phyloP scores from a whole-genome alignment of 2,329 filamentous ascomycete genomes.

The Hypoxylon sp. region DNA sequence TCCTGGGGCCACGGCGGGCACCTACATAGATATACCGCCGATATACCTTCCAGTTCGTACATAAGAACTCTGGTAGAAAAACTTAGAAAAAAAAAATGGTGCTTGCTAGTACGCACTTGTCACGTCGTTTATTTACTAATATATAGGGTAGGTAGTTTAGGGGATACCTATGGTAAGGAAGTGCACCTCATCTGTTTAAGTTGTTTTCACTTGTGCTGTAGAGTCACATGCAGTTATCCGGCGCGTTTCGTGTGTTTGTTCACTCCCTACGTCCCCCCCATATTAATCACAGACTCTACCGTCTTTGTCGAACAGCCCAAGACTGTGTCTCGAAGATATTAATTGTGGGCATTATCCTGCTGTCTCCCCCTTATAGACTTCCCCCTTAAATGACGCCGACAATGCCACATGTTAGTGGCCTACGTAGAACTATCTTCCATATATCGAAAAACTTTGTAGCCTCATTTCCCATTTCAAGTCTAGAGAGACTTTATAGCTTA shows the following conservation, averaged over 20 bases:
- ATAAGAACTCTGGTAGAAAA: too few relatives aligned
- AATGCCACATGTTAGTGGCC: background rate
- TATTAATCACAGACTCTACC: background rate
- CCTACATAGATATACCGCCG: too few relatives aligned
- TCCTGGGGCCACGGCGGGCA: too few relatives aligned
- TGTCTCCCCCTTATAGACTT: background rate
- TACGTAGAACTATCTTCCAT: background rate
- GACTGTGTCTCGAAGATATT: background rate
- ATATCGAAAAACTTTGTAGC: background rate
- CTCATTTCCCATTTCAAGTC: too few relatives aligned
- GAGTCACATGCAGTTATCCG: slow-evolving; percentile 20
- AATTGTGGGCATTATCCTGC: background rate
- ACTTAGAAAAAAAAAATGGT: too few relatives aligned
- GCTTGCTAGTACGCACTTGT: too few relatives aligned
- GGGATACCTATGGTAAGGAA: background rate
- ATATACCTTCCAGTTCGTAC: too few relatives aligned
- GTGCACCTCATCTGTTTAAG: background rate
- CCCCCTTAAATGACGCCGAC: background rate
- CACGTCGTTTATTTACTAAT: too few relatives aligned
- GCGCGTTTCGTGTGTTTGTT: slow-evolving; percentile 20
- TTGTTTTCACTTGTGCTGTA: slow-evolving; percentile 13
- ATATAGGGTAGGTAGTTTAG: too few relatives aligned
- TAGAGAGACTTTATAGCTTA: too few relatives aligned
- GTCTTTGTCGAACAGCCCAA: slow-evolving; percentile 2
- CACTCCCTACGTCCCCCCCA: background rate